These are phyloP conservation scores for Aspergillus saccharolyticus DNA, from an alignment of 495 filamentous ascomycete species.

Conservation along the genomic window DNA sequence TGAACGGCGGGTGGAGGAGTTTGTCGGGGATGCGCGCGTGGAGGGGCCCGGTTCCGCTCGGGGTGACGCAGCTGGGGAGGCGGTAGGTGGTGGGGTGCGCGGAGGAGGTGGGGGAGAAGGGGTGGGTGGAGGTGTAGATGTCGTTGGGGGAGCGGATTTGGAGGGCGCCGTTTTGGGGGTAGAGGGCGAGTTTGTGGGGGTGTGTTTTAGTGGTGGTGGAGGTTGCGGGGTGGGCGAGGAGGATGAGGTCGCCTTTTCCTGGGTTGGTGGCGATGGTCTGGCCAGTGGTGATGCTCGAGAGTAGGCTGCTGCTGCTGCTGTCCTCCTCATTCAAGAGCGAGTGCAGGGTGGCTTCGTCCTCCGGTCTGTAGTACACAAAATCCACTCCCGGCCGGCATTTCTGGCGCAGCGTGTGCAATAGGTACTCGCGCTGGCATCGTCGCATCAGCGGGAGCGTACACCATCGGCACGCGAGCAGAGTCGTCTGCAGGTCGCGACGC, in stretches of 20 bases:
- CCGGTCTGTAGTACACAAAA: conserved; percentile 21
- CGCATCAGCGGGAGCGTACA: conserved; percentile 39
- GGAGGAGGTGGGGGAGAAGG: neutral
- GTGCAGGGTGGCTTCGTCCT: neutral
- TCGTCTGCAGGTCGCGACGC: conserved; percentile 26
- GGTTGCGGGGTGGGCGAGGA: conserved; percentile 18
- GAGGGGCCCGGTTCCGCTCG: conserved; percentile 10
- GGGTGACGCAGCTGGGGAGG: neutral
- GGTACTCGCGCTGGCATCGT: conserved; percentile 36
- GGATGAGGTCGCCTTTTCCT: conserved; percentile 29
- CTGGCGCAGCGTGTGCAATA: conserved; percentile 27
- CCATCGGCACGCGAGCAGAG: conserved; percentile 41
- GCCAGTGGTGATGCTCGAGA: too few relatives aligned
- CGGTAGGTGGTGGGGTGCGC: neutral
- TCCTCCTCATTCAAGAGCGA: neutral
- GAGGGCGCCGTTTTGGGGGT: conserved; percentile 35
- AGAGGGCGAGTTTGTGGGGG: conserved; percentile 28
- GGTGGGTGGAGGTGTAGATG: neutral
- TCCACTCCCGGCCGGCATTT: conserved; percentile 22
- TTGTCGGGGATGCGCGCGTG: conserved; percentile 37
- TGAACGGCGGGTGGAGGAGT: conserved; percentile 42
- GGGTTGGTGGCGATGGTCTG: neutral
- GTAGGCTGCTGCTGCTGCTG: too few relatives aligned
- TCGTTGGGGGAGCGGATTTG: conserved; percentile 20
- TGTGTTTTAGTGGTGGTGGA: neutral